phyloP scores from a whole-genome alignment of 2,329 filamentous ascomycete species.

The Hypoxylon sp. region DNA sequence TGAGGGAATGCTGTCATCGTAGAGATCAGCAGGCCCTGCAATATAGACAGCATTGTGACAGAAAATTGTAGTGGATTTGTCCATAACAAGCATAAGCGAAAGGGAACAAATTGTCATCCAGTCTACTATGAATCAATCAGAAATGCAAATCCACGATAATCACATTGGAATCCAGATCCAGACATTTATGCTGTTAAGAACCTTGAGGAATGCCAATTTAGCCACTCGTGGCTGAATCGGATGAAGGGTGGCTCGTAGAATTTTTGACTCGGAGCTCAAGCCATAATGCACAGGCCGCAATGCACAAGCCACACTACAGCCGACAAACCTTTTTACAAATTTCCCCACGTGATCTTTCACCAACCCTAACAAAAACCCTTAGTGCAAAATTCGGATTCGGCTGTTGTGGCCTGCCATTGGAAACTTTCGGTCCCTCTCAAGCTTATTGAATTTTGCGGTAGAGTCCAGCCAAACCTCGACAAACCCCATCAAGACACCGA shows the following conservation, averaged over 20 bases:
- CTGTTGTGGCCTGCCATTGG: constrained; percentile 37
- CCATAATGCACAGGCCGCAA: background rate
- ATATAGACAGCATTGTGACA: constrained; percentile 16
- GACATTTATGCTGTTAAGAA: background rate
- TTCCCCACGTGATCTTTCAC: constrained; percentile 43
- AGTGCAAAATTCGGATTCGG: constrained; percentile 45
- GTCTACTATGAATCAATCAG: background rate
- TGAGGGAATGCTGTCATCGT: constrained; percentile 6
- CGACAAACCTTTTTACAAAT: background rate
- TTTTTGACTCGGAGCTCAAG: background rate
- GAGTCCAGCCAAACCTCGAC: constrained; percentile 48
- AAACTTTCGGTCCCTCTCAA: constrained; percentile 43
- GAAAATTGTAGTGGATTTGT: background rate
- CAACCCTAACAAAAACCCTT: constrained; percentile 49
- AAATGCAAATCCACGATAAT: background rate
- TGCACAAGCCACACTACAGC: background rate
- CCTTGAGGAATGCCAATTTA: constrained; percentile 1
- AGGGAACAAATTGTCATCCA: background rate
- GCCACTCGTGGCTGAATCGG: constrained; percentile 14
- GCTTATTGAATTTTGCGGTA: constrained; percentile 47
- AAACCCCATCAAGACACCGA: constrained; percentile 49
- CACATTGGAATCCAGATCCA: background rate
- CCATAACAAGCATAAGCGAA: background rate
- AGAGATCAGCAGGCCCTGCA: constrained; percentile 1
- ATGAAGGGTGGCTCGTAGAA: constrained; percentile 1